Evolutionary conservation across 2,329 filamentous ascomycete species (phyloP).

Genomic region (Metarhizium sp.): DNA sequence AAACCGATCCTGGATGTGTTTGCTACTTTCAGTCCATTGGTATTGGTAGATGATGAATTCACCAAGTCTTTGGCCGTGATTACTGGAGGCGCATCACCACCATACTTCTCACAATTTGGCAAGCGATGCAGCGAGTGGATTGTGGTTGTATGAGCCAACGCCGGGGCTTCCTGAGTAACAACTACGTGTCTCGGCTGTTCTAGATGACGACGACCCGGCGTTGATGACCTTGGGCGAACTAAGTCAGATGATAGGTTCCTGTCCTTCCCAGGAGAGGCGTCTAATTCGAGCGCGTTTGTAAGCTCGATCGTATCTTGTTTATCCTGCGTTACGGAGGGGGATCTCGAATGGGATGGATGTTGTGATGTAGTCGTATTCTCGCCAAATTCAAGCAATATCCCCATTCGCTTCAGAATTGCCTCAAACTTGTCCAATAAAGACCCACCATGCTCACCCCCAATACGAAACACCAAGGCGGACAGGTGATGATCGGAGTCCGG

Average conservation of each 20-base stretch:
- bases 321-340: neutral
- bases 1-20: neutral
- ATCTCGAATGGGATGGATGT: neutral
- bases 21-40: neutral
- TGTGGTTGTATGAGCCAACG: neutral
- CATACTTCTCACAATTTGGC: neutral
- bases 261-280: neutral
- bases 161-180: neutral
- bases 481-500: slow-evolving; percentile 67
- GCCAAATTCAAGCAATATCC: slow-evolving; percentile 60
- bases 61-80: neutral
- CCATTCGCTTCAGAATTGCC: slow-evolving; percentile 56
- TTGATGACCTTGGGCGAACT: neutral
- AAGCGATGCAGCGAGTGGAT: neutral
- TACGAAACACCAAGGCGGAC: slow-evolving; percentile 68
- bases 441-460: slow-evolving; percentile 55
- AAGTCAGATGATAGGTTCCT: neutral
- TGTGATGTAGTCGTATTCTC: slow-evolving; percentile 16
- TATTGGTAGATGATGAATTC: neutral
- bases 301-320: neutral
- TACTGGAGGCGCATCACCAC: neutral
- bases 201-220: neutral
- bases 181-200: neutral
- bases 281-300: neutral
- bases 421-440: slow-evolving; percentile 62